Base-by-base conservation (phyloP, 2,329 filamentous ascomycete genomes). In the Colletotrichum higginsianum region DNA sequence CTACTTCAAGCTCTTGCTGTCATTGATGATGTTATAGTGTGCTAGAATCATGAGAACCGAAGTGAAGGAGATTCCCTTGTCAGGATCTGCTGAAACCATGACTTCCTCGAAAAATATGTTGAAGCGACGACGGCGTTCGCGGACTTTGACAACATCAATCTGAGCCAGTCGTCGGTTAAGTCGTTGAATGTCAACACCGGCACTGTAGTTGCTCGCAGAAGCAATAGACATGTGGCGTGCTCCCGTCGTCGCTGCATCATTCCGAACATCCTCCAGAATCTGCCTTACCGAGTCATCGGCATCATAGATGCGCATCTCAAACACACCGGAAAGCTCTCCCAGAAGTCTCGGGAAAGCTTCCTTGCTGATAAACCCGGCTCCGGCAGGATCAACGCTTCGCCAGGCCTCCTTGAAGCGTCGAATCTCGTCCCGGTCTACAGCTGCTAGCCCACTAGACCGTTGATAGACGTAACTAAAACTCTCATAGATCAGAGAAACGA, bases 401-500 rank as follows among this genome's bases (percentile, higher is more conserved):
- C 96, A 99, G 1, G 96, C 96, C 83, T 98, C 94, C 82, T 99
- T 99, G 89, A 98, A 99, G 6, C 96, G 92, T 57, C 96, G 92
- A 75, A 98, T 95, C 80, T 99, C 96, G 77, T 98, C 95, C 75
- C 96, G 90, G 77, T 94, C 97, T 77, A 99, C 92, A 73, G 93
- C 92, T 7, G 93, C 94, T 76, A 98, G 88, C n/a, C 95, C 94
- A 78, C 94, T 98, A 72, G 96, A 98, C 74, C 95, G 91, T 84
- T 99, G 97, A 80, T 98, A 99, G 74, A 99, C 96, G 78, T 99
- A 99, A 80, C 95, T 98, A 87, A 99, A 99, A 83, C 95, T 98
- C 85, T 99, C 96, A 84, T 97, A 99, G 76, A 99, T 99, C 80
- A 99, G 91, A 60, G 96, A 99, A 71, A 99, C 96, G 81, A 99